Evolutionary conservation across 2,329 filamentous ascomycete genomes (phyloP), one percentile per base, ranked within the genome.

Genomic region (Talaromyces sp.): DNA sequence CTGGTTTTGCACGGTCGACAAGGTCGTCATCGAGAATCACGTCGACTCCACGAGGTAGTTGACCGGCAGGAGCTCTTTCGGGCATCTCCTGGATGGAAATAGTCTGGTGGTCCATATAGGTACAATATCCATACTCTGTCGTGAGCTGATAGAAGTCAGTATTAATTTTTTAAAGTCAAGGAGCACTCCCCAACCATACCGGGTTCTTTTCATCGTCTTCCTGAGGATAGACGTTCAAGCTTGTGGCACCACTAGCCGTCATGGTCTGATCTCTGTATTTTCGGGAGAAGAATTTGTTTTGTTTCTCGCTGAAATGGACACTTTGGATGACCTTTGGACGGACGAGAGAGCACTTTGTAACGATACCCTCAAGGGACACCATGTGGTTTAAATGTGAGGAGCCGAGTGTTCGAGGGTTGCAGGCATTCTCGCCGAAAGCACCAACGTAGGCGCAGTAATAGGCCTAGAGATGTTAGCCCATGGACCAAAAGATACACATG

Each of bases 21-120:
- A 99, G 82, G 73, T 99, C 95, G 73, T 99, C 95, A 73, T 99
- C 95, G 66, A 99, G 81, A 68, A 99, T 93, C 15, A 98, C 93
- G 76, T 99, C 95, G 19, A 99, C 95, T 60, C 93, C 92, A 59
- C 95, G 88, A 63, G 95, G 95, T 65, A 99, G 84, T 80, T 98
- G 95, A 58, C 95, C 95, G 62, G 95, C 93, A 59, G 95, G 95
- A 2, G 95, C 95, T 68, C 93, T 84, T 77, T 99, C 95, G 0
- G 95, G 95, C 95, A 99, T 99, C 80, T 99, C 95, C 78, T 99
- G 95, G 67, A 99, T 97, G 0, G 93, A 97, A 63, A 99, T 92
- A 17, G 91, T 96, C 76, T 99, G 95, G 73, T 99, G 95, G 74
- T 99, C 95, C 71, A 93, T 85, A 78, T 97, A 99, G 57, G 90